A percentile compares a stretch with the other conserved stretches of the same genome.
Evolutionary conservation across 2,329 filamentous ascomycete genomes (phyloP).

Genomic region (Aspergillaceae sp.): DNA sequence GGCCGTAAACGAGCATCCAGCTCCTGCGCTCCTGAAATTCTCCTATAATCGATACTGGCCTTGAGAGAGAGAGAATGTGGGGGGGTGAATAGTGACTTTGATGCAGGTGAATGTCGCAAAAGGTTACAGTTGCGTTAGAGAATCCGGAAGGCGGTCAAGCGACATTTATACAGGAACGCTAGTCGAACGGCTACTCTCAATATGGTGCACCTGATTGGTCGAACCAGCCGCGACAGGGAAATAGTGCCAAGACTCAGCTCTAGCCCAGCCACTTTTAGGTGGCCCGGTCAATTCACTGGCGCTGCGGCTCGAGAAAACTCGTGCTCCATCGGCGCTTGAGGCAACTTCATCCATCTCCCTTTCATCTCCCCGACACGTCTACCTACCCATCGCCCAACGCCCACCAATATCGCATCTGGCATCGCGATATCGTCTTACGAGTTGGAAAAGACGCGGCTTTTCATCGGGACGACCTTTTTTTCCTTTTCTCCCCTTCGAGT

Average conservation of each 20-base stretch:
- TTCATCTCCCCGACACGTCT: conserved; percentile 30
- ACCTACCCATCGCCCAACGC: conserved; percentile 23
- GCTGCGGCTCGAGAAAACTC: conserved; percentile 32
- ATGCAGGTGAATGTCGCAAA: background rate
- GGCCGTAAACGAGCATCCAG: conserved; percentile 19
- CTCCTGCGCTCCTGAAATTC: background rate
- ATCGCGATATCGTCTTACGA: conserved; percentile 33
- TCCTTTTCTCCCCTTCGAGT: conserved; percentile 20
- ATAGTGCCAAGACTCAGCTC: conserved; percentile 1
- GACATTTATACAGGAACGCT: conserved; percentile 9
- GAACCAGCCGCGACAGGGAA: background rate
- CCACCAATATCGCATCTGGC: conserved; percentile 33
- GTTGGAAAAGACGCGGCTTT: conserved; percentile 16
- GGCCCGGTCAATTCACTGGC: conserved; percentile 14
- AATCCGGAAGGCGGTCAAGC: conserved; percentile 15
- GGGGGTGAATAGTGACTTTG: too few relatives aligned
- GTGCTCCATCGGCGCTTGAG: conserved; percentile 31
- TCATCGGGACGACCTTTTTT: conserved; percentile 18
- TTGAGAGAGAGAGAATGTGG: background rate
- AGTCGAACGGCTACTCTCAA: background rate
- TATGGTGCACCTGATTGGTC: conserved; percentile 2
- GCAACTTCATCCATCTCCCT: conserved; percentile 34
- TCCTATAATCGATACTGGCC: conserved; percentile 3
- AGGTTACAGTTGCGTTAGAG: conserved; percentile 1
- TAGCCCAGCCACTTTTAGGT: conserved; percentile 10